These are phyloP conservation scores for Neolentinus lepideus DNA, from an alignment of 1,284 basidiomycete species.

Conservation along the genomic window DNA sequence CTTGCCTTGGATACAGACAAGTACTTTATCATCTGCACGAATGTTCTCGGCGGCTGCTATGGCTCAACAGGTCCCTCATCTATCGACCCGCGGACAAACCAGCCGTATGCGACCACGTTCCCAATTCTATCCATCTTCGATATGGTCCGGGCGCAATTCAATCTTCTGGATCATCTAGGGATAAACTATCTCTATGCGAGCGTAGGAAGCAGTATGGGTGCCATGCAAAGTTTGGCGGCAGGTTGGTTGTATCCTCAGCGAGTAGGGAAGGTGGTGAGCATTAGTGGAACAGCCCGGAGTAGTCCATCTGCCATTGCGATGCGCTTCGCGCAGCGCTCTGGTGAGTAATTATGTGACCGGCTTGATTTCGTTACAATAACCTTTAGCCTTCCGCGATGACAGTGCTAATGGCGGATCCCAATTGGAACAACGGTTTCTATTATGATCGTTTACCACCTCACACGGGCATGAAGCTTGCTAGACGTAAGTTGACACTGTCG, in stretches of 20 bases:
- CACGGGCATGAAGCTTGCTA: conserved; percentile 96
- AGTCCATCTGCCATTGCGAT: conserved; percentile 92
- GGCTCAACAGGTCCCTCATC: conserved; percentile 94
- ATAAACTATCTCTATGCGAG: conserved; percentile 87
- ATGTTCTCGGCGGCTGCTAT: conserved; percentile 96
- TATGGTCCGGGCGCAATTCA: conserved; percentile 93
- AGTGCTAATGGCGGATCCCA: conserved; percentile 99
- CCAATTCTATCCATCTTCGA: conserved; percentile 93
- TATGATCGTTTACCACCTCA: conserved; percentile 94
- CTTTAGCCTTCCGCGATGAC: conserved; percentile 7
- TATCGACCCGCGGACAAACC: conserved; percentile 56
- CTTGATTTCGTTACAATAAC: conserved; percentile 3
- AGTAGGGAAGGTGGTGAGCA: conserved; percentile 86
- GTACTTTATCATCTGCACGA: conserved; percentile 95
- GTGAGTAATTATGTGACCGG: conserved; percentile 35
- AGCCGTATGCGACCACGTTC: conserved; percentile 86
- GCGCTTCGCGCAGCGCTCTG: conserved; percentile 92
- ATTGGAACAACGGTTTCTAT: conserved; percentile 99
- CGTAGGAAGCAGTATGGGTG: conserved; percentile 94
- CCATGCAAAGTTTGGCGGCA: conserved; percentile 95
- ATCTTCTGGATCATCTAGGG: conserved; percentile 79
- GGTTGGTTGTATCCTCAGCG: conserved; percentile 90
- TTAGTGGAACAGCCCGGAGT: conserved; percentile 90
- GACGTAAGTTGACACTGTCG: conserved; percentile 55
- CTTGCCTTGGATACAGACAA: conserved; percentile 90